phyloP scores from a whole-genome alignment of 2,329 filamentous ascomycete genomes.

The Blastomyces silverae region DNA sequence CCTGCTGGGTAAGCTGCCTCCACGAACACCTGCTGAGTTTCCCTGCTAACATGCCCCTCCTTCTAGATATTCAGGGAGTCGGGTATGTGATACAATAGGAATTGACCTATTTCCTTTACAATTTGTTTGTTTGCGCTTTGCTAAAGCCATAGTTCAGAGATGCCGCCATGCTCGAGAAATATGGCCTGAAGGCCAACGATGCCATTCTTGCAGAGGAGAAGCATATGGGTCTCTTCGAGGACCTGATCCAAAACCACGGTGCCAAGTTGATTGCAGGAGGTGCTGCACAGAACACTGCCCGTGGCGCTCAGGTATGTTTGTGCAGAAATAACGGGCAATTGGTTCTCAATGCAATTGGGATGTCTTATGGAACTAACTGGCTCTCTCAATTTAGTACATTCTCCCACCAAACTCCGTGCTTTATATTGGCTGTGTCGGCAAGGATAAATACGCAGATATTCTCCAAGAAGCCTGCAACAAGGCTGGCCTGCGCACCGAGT shows the following conservation, averaged over 20 bases:
- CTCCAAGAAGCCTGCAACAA: slow-evolving; percentile 78
- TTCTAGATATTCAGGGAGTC: slow-evolving; percentile 76
- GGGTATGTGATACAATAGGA: slow-evolving; percentile 45
- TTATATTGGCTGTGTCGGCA: slow-evolving; percentile 88
- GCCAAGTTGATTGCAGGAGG: slow-evolving; percentile 94
- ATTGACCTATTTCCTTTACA: neutral
- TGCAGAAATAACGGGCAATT: neutral
- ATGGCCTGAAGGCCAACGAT: slow-evolving; percentile 89
- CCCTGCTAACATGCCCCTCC: slow-evolving; percentile 23
- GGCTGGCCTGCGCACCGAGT: slow-evolving; percentile 87
- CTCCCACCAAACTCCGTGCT: slow-evolving; percentile 82
- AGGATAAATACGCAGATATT: slow-evolving; percentile 91
- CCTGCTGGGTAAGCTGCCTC: slow-evolving; percentile 64
- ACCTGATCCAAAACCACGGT: slow-evolving; percentile 83
- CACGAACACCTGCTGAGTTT: slow-evolving; percentile 13
- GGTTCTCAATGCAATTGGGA: neutral
- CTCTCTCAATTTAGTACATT: slow-evolving; percentile 60
- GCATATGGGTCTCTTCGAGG: slow-evolving; percentile 85
- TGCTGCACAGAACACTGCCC: slow-evolving; percentile 94
- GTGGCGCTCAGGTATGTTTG: slow-evolving; percentile 66
- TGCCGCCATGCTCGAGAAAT: slow-evolving; percentile 81
- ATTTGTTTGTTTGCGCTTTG: slow-evolving; percentile 16
- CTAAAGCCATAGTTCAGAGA: slow-evolving; percentile 51
- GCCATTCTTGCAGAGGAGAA: slow-evolving; percentile 92
- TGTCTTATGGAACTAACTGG: slow-evolving; percentile 2